Conservation (phyloP, 2,329 filamentous ascomycete genomes). For the Chaetomium sp. region DNA sequence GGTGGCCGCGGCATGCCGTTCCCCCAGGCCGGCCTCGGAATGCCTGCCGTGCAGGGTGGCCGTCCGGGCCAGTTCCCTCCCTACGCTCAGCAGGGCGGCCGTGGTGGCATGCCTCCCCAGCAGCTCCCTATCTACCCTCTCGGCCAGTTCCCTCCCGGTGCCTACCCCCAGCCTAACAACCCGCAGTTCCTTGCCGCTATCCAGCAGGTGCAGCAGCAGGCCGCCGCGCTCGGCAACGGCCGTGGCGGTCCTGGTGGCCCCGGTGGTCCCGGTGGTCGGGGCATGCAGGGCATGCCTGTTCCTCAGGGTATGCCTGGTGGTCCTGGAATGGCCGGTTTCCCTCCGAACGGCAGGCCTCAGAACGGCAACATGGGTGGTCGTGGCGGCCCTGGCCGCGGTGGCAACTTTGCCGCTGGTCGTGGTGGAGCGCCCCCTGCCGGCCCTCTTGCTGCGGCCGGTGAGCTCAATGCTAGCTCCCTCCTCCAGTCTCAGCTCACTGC, state of each 20-base stretch:
- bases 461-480: constrained; percentile 47
- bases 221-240: constrained; percentile 48
- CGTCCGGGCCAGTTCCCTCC: constrained; percentile 85
- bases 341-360: constrained; percentile 56
- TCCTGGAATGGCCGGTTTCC: constrained; percentile 58
- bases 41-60: constrained; percentile 74
- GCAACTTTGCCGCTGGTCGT: constrained; percentile 50
- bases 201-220: constrained; percentile 68
- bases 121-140: constrained; percentile 87
- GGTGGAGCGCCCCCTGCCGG: constrained; percentile 44
- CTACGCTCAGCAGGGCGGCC: constrained; percentile 84
- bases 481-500: constrained; percentile 61
- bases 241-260: constrained; percentile 40
- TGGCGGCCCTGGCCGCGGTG: constrained; percentile 48
- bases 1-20: constrained; percentile 68
- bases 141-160: constrained; percentile 76
- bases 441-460: constrained; percentile 41
- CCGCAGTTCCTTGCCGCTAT: constrained; percentile 81
- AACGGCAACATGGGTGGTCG: constrained; percentile 49
- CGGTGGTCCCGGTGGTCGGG: constrained; percentile 68
- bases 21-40: constrained; percentile 64
- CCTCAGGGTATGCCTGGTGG: constrained; percentile 52
- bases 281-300: constrained; percentile 65
- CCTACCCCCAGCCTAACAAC: constrained; percentile 77
- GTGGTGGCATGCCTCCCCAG: constrained; percentile 79